Evolutionary conservation across 371 early-diverging fungal species (phyloP), one percentile per base, ranked within the genome.

Genomic region (Haplosporangium sp.): DNA sequence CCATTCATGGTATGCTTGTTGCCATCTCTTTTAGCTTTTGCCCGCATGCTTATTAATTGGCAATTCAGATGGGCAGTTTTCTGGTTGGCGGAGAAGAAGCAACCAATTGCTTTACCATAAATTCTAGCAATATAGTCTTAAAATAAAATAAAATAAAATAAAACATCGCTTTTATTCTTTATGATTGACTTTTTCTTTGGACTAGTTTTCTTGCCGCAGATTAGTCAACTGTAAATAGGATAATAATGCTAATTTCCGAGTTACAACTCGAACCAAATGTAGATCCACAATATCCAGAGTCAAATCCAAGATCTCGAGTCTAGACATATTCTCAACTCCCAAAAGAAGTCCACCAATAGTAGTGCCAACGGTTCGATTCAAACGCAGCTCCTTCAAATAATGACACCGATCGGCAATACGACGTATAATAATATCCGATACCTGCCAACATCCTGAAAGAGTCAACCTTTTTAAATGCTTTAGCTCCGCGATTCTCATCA

Each of bases 1-100:
- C 81, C 81, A n/a, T 69, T 81, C 40, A 71, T 74, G 63, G 39
- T 81, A 20, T 81, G 81, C 38, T 47, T 81, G 38, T 20, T 81
- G 45, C 81, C 81, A 4, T 55, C 71, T 2, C 13, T 81, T 56
- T 20, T 81, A 63, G 59, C 59, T 15, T 44, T 81, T 1, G 48
- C 60, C 13, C 71, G 68, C 2, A 55, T 9, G 40, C 44, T 81
- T 44, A 67, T 66, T 2, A 60, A 58, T 34, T 65, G 71, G 69
- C 81, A 81, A 53, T 81, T 71, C 58, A 72, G 75, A 10, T 81
- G 72, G 74, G 74, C 81, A 6, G 44, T 81, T 10, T 35, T 68
- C 13, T 81, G 81, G 81, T 40, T 81, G 35, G 55, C 71, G 1
- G 71, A 81, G 53, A 72, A 69, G 60, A 27, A 61, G 4, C 59